Base-by-base conservation (phyloP, 306 rosid genomes). In the Vigna reflexopilosa region DNA sequence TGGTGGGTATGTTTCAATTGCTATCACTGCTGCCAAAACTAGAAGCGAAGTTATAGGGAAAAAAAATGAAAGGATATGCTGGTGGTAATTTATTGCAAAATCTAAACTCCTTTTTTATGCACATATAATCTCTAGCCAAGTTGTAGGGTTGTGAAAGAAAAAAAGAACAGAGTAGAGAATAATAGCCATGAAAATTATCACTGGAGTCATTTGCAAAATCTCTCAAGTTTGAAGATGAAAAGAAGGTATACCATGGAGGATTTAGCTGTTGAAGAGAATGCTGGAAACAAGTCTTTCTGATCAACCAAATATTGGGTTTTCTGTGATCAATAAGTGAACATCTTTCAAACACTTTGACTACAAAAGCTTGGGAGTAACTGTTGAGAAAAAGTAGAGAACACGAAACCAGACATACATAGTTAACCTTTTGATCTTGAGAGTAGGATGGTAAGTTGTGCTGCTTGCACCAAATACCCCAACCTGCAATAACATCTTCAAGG, bases 401-500 rank as follows among this genome's bases (percentile, higher is more conserved):
- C 13, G 45, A 28, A 73, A 73, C 44, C 67, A 15, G 49, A 71
- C 34, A 32, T 59, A 68, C 20, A 54, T 63, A 72, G 16, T 68
- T 51, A 54, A 81, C 88, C 83, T 63, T 74, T 63, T 81, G 85
- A 63, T 85, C 72, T 54, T 67, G 85, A 56, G 81, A 70, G 61
- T 71, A 65, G 17, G 80, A 38, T 66, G 80, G 62, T 45, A 79
- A 67, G 32, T 67, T 76, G 65, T 83, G 67, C 20, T 86, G 56
- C 19, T 83, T 83, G 78, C 78, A 80, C 89, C 89, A 82, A 77
- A 67, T 75, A 58, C 63, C 86, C 84, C 84, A 82, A 6, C 84
- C 86, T 57, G 74, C 65, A 55, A 85, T 80, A 67, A 85, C 89
- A 86, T 86, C 89, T 80, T 86, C 89, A 73, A 86, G 89, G 83